Conservation (phyloP, 2,329 filamentous ascomycete species). For the Arthrobotrys sphaeroides region DNA sequence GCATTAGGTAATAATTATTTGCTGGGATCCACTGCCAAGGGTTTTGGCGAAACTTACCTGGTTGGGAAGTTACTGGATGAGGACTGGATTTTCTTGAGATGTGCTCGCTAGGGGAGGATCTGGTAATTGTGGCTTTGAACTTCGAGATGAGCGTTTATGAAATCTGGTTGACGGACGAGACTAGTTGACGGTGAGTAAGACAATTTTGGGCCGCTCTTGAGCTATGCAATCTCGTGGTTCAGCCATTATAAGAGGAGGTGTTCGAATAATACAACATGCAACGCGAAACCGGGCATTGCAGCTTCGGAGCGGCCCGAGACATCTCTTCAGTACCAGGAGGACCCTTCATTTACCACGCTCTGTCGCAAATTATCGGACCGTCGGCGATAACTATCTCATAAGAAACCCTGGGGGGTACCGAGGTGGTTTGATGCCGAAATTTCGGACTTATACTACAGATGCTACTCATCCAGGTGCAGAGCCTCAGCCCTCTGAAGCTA, state of each 20-base stretch:
- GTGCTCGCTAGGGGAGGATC: not conserved
- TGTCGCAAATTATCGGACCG: no score
- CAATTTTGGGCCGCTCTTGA: no score
- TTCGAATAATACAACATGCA: not conserved
- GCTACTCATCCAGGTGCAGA: not conserved
- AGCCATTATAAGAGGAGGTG: not conserved
- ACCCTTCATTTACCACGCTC: not conserved
- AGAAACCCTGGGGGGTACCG: not conserved
- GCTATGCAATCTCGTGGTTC: no score
- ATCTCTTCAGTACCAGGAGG: not conserved
- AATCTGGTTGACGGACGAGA: no score
- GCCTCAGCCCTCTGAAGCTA: not conserved
- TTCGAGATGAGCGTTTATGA: no score
- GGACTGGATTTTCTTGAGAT: not conserved
- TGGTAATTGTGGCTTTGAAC: no score
- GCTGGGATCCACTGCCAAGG: not conserved
- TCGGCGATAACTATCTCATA: no score
- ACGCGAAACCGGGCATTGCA: not conserved
- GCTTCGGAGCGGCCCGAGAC: not conserved
- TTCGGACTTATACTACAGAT: not conserved
- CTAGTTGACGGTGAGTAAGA: no score
- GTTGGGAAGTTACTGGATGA: not conserved
- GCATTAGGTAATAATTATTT: slow-evolving; percentile 6
- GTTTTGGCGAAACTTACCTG: not conserved
- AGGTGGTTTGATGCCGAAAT: not conserved